Evolutionary conservation across 2,329 filamentous ascomycete species (phyloP), one percentile per base, ranked within the genome.

Genomic region (Diaporthe nobilis): DNA sequence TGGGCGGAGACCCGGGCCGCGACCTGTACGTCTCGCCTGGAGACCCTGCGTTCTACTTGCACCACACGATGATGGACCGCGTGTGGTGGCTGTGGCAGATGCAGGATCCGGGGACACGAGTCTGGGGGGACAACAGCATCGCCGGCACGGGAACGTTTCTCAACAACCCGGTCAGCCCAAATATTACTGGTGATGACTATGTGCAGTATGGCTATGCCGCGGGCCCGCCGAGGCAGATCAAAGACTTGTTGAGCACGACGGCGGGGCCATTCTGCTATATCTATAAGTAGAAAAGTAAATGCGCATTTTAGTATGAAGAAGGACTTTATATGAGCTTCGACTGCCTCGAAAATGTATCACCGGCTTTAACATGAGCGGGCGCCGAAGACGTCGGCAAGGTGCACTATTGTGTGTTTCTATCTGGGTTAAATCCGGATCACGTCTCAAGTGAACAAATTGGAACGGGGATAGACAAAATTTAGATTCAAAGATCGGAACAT

Each of bases 81-180:
- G 77, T 83, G 3, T 83, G 81, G 80, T 84, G 81, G 82, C 80
- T 83, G 39, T 84, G 82, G 82, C 82, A 84, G 79, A 82, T 82
- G 79, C 81, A 82, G 73, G 82, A 83, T 72, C 79, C 79, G 4
- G 80, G 39, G 55, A 22, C 85, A 10, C 85, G 87, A 71, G 81
- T 42, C 78, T 51, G 79, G 75, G 12, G 80, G 82, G 25, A 57
- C 37, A 60, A 51, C 20, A 44, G 37, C n/a, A 31, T 42, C 10
- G 55, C 34, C 73, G 4, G 78, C 73, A 60, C 65, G 9, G 49
- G 34, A 1, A 72, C 39, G 15, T 71, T 71, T 20, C 76, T 76
- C 51, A 75, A 77, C 53, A 72, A 72, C 28, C 76, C 77, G 61
- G 79, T 79, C 78, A 75, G 79, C 12, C 80, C 80, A 76, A 77